Evolutionary conservation across 2,329 filamentous ascomycete species (phyloP), one percentile per base, ranked within the genome.

Genomic region (Aaosphaeria arxii): DNA sequence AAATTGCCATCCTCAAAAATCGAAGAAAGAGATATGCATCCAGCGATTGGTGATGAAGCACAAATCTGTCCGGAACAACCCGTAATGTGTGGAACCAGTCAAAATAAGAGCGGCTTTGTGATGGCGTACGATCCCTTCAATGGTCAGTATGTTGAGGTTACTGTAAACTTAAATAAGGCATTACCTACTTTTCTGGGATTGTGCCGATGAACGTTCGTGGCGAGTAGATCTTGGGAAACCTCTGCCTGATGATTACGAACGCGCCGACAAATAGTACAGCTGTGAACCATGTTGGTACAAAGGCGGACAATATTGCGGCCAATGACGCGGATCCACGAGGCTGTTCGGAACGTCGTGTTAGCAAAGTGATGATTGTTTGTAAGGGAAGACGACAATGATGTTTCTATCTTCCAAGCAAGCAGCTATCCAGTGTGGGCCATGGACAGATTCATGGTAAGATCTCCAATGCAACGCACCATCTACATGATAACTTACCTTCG

Each of bases 11-110:
- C 63, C 91, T 89, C 54, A 97, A 74, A 63, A 92, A 96, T 33
- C 92, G 89, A 30, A 97, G 78, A 68, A 95, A 90, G 44, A 97
- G 84, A 70, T 92, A 97, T 31, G 88, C 88, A 67, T 99, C 92
- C 53, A 99, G 82, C 0, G 91, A 95, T 67, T 92, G 89, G 74
- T 96, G 90, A 62, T 94, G 89, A 24, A 97, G 82, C 29, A 91
- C 83, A 63, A 89, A 90, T 38, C 85, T 84, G 66, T 97, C 91
- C 4, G 80, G 77, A 17, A 84, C 69, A 40, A 73, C 72, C 45
- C 75, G 71, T 59, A 82, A 81, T 1, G 76, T 70, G 29, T 67
- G 64, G 35, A 77, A 53, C 75, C 75, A 79, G 47, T 62, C 62
- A 50, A 62, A 64, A 47, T 61, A 64, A 11, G 62, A 66, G 4